Evolutionary conservation across 2,329 filamentous ascomycete species (phyloP).

Genomic region (Graphilbum ipis-grandicollis): DNA sequence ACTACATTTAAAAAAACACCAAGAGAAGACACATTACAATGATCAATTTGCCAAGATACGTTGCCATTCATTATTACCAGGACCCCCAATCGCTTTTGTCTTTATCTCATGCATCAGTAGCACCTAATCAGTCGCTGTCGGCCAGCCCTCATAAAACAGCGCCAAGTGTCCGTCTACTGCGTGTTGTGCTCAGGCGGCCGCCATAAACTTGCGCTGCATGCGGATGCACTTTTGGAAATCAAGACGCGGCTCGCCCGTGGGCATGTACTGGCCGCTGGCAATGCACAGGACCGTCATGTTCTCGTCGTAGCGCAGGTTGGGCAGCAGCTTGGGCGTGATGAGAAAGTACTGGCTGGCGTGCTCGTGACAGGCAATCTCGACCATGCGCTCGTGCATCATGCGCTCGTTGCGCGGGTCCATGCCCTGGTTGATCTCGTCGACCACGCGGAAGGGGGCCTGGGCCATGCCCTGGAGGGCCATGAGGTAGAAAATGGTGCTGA

Average conservation of each 20-base stretch:
- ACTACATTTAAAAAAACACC: no score
- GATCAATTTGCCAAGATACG: no score
- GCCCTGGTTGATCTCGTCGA: slow-evolving; percentile 98
- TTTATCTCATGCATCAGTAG: no score
- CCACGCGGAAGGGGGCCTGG: slow-evolving; percentile 88
- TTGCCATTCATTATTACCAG: no score
- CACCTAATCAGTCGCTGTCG: no score
- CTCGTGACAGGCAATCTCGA: slow-evolving; percentile 84
- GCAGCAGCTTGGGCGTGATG: slow-evolving; percentile 89
- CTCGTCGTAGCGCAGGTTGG: slow-evolving; percentile 66
- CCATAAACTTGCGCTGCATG: slow-evolving; percentile 6
- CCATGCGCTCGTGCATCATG: slow-evolving; percentile 95
- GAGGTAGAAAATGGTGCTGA: slow-evolving; percentile 96
- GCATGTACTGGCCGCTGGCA: slow-evolving; percentile 67
- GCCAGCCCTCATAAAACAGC: no score
- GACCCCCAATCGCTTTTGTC: no score
- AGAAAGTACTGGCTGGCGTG: slow-evolving; percentile 81
- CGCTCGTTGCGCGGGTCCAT: slow-evolving; percentile 98
- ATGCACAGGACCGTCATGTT: slow-evolving; percentile 93
- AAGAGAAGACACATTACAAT: no score
- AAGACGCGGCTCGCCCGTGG: slow-evolving; percentile 30
- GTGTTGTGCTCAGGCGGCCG: background rate
- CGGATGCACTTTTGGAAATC: slow-evolving; percentile 21
- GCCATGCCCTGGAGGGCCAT: slow-evolving; percentile 94
- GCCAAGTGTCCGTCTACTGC: no score